These are phyloP conservation scores for Niebla homalea DNA, from an alignment of 495 filamentous ascomycete genomes.

Conservation along the genomic window DNA sequence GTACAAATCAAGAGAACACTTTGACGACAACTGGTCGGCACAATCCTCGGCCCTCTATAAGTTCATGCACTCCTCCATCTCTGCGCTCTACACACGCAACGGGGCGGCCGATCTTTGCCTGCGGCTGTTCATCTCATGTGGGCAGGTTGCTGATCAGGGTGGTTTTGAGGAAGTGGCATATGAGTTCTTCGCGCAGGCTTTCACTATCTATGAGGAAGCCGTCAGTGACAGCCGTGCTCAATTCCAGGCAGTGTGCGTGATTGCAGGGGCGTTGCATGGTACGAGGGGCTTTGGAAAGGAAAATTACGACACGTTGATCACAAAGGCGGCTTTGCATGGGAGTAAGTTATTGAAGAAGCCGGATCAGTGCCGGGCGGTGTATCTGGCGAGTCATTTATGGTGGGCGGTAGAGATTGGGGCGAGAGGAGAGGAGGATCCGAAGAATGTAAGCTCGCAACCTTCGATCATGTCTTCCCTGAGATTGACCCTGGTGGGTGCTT, in stretches of 20 bases:
- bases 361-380: conserved; percentile 93
- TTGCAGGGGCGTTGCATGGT: conserved; percentile 76
- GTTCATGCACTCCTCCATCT: conserved; percentile 79
- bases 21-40: conserved; percentile 85
- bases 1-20: conserved; percentile 85
- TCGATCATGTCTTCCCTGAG: not conserved
- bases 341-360: conserved; percentile 97
- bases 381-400: conserved; percentile 91
- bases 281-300: conserved; percentile 82
- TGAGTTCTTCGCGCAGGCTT: conserved; percentile 97
- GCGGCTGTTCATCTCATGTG: conserved; percentile 79
- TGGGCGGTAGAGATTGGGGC: conserved; percentile 85
- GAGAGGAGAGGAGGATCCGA: conserved; percentile 69
- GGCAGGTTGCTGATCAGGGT: conserved; percentile 84
- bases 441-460: conserved; percentile 44
- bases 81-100: conserved; percentile 75
- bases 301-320: conserved; percentile 97
- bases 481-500: conserved; percentile 3
- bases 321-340: conserved; percentile 89
- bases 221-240: conserved; percentile 91
- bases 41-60: conserved; percentile 84
- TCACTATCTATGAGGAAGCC: conserved; percentile 93
- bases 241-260: conserved; percentile 93
- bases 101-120: conserved; percentile 76
- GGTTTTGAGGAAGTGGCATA: conserved; percentile 92